Conservation (phyloP, 805 yeast genomes). For the Tetrapisispora nanseiensis region DNA sequence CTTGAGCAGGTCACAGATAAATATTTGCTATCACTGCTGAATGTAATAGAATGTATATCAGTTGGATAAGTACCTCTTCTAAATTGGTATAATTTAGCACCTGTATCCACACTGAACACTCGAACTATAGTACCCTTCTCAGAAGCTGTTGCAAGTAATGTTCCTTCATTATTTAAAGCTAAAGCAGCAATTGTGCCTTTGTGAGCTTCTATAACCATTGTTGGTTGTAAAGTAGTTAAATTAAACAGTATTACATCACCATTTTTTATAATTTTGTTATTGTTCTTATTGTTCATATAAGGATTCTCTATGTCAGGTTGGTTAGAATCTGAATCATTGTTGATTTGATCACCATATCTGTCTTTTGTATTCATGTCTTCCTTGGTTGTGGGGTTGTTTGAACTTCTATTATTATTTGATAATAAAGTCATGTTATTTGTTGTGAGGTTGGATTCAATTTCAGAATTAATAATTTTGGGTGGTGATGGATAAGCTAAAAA, state of each 20-base stretch:
- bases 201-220: slow-evolving; percentile 66
- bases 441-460: slow-evolving; percentile 23
- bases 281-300: slow-evolving; percentile 4
- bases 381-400: slow-evolving; percentile 6
- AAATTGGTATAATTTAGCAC: slow-evolving; percentile 51
- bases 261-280: slow-evolving; percentile 25
- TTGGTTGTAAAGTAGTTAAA: slow-evolving; percentile 49
- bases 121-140: slow-evolving; percentile 71
- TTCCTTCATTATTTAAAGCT: slow-evolving; percentile 55
- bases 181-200: slow-evolving; percentile 58
- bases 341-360: not conserved
- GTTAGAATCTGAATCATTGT: slow-evolving; percentile 7
- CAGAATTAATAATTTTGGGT: slow-evolving; percentile 40
- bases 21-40: slow-evolving; percentile 58
- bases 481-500: slow-evolving; percentile 71
- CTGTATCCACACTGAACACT: slow-evolving; percentile 55
- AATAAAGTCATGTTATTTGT: slow-evolving; percentile 19
- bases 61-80: slow-evolving; percentile 82
- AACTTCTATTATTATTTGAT: slow-evolving; percentile 1
- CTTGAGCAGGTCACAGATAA: slow-evolving; percentile 82
- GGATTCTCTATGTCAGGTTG: not conserved
- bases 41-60: slow-evolving; percentile 62
- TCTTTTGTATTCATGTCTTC: not conserved
- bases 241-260: slow-evolving; percentile 67
- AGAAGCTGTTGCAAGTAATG: slow-evolving; percentile 61